Evolutionary conservation across 2,329 filamentous ascomycete genomes (phyloP).

Genomic region (Colletotrichum simmondsii): DNA sequence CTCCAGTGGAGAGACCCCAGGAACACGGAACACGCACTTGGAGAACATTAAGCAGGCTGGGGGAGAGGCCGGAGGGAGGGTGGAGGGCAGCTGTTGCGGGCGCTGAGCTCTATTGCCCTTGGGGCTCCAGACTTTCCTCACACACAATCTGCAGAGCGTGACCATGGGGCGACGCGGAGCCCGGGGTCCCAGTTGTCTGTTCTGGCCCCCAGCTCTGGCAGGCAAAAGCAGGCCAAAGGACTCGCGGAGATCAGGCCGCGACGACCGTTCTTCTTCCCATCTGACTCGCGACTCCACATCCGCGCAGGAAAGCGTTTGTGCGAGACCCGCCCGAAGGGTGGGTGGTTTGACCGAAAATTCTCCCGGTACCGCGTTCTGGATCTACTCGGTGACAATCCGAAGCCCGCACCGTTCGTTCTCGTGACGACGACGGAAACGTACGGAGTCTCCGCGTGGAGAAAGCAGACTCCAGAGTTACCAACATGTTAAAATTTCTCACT

Average conservation of each 20-base stretch:
- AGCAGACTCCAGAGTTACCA: too few species aligned
- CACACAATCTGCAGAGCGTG: not conserved
- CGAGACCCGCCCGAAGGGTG: not conserved
- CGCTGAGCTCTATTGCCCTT: not conserved
- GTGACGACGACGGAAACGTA: not conserved
- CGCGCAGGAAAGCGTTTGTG: not conserved
- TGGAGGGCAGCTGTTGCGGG: not conserved
- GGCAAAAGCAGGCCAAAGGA: too few species aligned
- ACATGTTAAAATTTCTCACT: not conserved
- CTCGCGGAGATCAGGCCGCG: not conserved
- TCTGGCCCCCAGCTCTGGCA: too few species aligned
- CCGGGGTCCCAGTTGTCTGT: not conserved
- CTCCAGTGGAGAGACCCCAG: conserved; percentile 29
- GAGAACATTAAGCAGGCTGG: conserved; percentile 12
- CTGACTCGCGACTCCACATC: conserved; percentile 14
- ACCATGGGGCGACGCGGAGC: not conserved
- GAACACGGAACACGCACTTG: conserved; percentile 8
- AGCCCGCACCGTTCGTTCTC: not conserved
- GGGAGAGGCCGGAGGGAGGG: not conserved
- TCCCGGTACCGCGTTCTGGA: not conserved
- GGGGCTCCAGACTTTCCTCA: conserved; percentile 9
- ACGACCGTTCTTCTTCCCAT: not conserved
- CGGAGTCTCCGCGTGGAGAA: conserved; percentile 1
- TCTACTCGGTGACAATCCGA: conserved; percentile 16
- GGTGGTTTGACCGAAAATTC: conserved; percentile 13